Evolutionary conservation across 345 rosid species (phyloP), one percentile per base, ranked within the genome.

Genomic region (Brassica nigra): DNA sequence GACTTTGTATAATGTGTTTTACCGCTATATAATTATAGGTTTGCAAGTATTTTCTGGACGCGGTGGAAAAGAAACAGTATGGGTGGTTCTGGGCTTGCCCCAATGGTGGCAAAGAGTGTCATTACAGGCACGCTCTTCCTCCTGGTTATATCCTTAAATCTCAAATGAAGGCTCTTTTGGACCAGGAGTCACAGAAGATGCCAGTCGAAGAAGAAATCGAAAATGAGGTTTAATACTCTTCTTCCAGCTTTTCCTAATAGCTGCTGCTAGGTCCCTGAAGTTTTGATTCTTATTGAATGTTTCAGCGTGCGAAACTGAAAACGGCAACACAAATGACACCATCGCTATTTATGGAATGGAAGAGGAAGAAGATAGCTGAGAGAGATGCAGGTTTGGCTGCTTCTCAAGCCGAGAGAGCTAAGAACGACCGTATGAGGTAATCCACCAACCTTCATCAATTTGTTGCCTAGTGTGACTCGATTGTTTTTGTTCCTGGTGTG

Each of bases 61-160:
- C 95, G 2, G 99, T 95, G 74, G 98, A 94, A 79, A 92, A 89
- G 93, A 92, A 92, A 83, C 97, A 95, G 76, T 92, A 92, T 84
- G 99, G 98, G 73, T 95, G 97, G 97, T 95, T 92, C 77, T 95
- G 99, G 99, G 89, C 9, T 28, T 95, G 99, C 69, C 97, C 97
- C 65, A 95, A 90, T 73, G 99, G 97, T 63, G 88, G 82, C 57
- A 88, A 86, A 84, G 93, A 89, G 34, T 95, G 97, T 84, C 97
- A 91, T 75, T 95, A 95, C 82, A 91, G 99, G 52, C 99, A 95
- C 82, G 95, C 99, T 30, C 94, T 95, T 85, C 99, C 99, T 67
- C 95, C 97, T 36, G 97, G 99, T 47, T 95, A 92, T 83, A 68
- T 95, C 69, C 84, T 92, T 68, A 92, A 90, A 79, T 95, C 99